These are phyloP conservation scores for Ophiocordyceps australis DNA, from an alignment of 2,329 filamentous ascomycete genomes.

Conservation along the genomic window DNA sequence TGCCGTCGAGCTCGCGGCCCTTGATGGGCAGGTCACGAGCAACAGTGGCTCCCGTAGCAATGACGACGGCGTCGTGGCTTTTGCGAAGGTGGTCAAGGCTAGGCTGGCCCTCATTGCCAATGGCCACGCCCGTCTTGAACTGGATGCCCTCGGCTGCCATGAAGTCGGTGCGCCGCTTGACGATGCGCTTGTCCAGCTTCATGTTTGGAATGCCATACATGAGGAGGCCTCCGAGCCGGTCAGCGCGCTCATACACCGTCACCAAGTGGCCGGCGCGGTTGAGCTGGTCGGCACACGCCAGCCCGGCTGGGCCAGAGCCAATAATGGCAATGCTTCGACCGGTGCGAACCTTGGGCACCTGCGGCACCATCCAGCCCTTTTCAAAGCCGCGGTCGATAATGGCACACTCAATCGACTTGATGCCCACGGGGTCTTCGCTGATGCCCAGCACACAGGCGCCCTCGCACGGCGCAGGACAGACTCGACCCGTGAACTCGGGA, in stretches of 20 bases:
- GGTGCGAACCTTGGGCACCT: constrained; percentile 59
- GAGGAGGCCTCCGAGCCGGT: constrained; percentile 76
- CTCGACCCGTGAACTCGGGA: constrained; percentile 92
- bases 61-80: constrained; percentile 66
- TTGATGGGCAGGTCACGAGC: constrained; percentile 85
- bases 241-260: constrained; percentile 83
- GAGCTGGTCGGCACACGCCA: constrained; percentile 81
- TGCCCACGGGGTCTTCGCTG: constrained; percentile 91
- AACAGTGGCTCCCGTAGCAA: constrained; percentile 85
- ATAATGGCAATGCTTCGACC: constrained; percentile 82
- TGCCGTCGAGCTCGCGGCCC: constrained; percentile 70
- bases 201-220: constrained; percentile 99
- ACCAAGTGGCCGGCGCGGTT: constrained; percentile 82
- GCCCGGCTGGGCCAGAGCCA: constrained; percentile 80
- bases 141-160: constrained; percentile 77
- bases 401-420: constrained; percentile 96
- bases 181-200: constrained; percentile 97
- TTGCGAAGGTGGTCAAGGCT: constrained; percentile 55
- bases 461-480: constrained; percentile 91
- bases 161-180: constrained; percentile 88
- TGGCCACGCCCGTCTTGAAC: constrained; percentile 60
- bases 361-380: constrained; percentile 93
- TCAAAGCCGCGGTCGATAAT: constrained; percentile 97
- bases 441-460: constrained; percentile 92
- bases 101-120: constrained; percentile 51